Conservation (phyloP, 1,139 yeast species). For the Pichia sp. region DNA sequence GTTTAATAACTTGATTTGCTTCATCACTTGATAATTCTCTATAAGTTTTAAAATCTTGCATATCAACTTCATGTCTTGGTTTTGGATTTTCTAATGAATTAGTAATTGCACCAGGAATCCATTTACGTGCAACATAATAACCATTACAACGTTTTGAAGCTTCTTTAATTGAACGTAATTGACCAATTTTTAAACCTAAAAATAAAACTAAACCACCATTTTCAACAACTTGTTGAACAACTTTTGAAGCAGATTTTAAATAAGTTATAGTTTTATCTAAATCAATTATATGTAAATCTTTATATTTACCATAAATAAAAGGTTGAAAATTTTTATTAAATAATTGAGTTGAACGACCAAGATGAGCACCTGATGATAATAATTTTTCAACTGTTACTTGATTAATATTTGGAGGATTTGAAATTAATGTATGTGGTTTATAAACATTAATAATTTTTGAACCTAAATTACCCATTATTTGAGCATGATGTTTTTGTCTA, state of each 20-base stretch:
- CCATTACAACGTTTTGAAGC: slow-evolving; percentile 79
- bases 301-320: slow-evolving; percentile 77
- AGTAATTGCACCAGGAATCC: slow-evolving; percentile 95
- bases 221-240: slow-evolving; percentile 71
- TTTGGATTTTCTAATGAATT: slow-evolving; percentile 73
- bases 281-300: slow-evolving; percentile 85
- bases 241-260: slow-evolving; percentile 73
- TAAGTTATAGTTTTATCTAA: slow-evolving; percentile 72
- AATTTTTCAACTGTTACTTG: slow-evolving; percentile 62
- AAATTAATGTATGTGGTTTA: slow-evolving; percentile 61
- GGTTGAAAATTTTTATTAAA: slow-evolving; percentile 88
- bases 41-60: slow-evolving; percentile 55
- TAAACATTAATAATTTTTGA: slow-evolving; percentile 59
- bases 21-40: slow-evolving; percentile 47
- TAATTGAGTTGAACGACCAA: slow-evolving; percentile 79
- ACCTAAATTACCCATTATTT: slow-evolving; percentile 51
- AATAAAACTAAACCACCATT: slow-evolving; percentile 81
- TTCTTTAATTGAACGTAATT: slow-evolving; percentile 63
- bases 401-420: slow-evolving; percentile 49
- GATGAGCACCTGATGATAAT: slow-evolving; percentile 88
- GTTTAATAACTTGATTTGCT: slow-evolving; percentile 52
- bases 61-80: slow-evolving; percentile 61
- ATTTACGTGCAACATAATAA: slow-evolving; percentile 73
- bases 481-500: slow-evolving; percentile 58
- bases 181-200: slow-evolving; percentile 81